Evolutionary conservation across 108 stramenopile genomes (phyloP).

Genomic region (Discostella stelligeroides): DNA sequence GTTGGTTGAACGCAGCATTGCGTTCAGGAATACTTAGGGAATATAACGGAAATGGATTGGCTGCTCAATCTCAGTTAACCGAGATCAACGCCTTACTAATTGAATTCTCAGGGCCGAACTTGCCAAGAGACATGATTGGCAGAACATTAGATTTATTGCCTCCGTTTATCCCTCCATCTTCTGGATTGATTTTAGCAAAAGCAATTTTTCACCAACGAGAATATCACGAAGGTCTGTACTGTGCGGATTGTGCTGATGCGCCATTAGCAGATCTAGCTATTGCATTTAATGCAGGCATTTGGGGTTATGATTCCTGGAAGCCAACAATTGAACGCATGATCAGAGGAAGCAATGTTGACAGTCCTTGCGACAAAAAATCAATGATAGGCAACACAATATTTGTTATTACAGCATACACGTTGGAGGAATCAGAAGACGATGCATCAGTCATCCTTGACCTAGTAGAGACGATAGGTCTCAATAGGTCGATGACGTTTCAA

Average conservation of each 20-base stretch:
- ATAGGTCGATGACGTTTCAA: not conserved
- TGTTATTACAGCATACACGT: conserved; percentile 82
- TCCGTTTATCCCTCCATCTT: conserved; percentile 9
- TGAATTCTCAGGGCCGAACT: conserved; percentile 74
- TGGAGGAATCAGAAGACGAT: conserved; percentile 84
- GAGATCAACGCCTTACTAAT: conserved; percentile 39
- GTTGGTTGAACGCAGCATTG: conserved; percentile 64
- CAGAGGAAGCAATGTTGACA: conserved; percentile 11
- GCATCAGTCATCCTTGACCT: conserved; percentile 53
- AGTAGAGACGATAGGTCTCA: conserved; percentile 35
- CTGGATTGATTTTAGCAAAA: conserved; percentile 47
- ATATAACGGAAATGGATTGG: not conserved
- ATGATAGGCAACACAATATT: conserved; percentile 43
- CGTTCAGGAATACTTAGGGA: conserved; percentile 23
- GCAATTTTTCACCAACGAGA: conserved; percentile 60
- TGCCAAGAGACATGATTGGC: conserved; percentile 35
- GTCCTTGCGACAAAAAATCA: conserved; percentile 9
- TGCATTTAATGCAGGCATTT: conserved; percentile 86
- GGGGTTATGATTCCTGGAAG: conserved; percentile 87
- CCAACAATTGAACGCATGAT: conserved; percentile 64
- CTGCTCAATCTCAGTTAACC: not conserved
- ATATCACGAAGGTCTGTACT: conserved; percentile 61
- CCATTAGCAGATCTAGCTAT: conserved; percentile 51
- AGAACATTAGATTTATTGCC: conserved; percentile 50
- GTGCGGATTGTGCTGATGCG: conserved; percentile 9